Base-by-base conservation (phyloP, 2,329 filamentous ascomycete genomes). In the Alternaria angustiovoidea region DNA sequence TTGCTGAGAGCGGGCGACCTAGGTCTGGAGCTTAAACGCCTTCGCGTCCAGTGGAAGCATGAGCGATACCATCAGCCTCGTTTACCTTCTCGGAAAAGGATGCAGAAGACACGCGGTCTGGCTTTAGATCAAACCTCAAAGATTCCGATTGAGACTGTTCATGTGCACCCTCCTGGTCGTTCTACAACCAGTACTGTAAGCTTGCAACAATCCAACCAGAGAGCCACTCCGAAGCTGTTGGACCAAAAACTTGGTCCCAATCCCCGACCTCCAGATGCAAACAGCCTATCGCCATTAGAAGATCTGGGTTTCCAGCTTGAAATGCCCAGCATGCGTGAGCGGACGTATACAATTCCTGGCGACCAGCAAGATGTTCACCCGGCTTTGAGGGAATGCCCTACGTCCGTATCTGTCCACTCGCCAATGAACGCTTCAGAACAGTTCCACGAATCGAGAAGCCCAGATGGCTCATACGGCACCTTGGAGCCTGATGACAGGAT, bases 1-100 rank as follows among this genome's bases (percentile, higher is more conserved):
- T 52, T 68, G 4, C 47, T 56, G 6, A 51, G 66, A 5, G 72
- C 72, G 2, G 69, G 67, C 30, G 60, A 70, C 24, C 26, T 74
- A 5, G 74, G 72, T 16, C 39, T 66, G 42, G 51, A 69, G 30
- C 42, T 76, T 47, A 71, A 67, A 48, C 46, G 30, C 20, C 7
- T 67, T 16, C 32, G 63, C 5, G 39, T 39, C 18, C 54, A 61
- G 18, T 59, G 63, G 59, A 64, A 61, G 47, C 47, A 52, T 14
- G 46, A 51, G 32, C 49, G 54, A 44, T 34, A 36, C 2, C 26
- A 20, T 9, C 41, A 46, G 12, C 43, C 20, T 41, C 28, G 41
- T 28, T 24, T 24, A 7, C 51, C 43, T 18, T 32, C 42, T 24
- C 43, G 7, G 2, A 32, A 16, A n/a, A 39, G 51, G 36, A 26